A percentile compares a stretch with the other conserved stretches of the same genome.
These are phyloP conservation scores for Alternaria brassicicola DNA, from an alignment of 2,329 filamentous ascomycete species.

Conservation along the genomic window DNA sequence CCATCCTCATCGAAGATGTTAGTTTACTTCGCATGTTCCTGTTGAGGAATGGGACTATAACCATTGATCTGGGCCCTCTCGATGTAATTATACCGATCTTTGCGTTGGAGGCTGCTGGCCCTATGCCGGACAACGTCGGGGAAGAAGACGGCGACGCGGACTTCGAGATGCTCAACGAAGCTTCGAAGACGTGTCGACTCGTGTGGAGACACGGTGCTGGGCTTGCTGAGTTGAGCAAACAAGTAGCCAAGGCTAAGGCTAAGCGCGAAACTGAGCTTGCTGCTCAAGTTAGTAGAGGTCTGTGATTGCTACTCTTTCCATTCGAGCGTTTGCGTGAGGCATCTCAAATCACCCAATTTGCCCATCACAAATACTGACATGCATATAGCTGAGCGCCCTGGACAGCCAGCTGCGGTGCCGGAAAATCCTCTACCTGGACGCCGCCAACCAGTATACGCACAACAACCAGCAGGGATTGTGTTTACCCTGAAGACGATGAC, in stretches of 20 bases:
- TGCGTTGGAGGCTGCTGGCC: neutral
- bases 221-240: neutral
- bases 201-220: neutral
- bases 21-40: constrained; percentile 2
- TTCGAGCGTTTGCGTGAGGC: neutral
- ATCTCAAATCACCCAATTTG: neutral
- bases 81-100: neutral
- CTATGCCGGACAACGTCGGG: neutral
- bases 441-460: neutral
- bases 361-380: neutral
- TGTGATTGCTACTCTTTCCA: neutral
- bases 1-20: neutral
- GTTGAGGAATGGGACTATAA: neutral
- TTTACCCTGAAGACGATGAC: neutral
- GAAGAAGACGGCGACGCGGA: neutral
- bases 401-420: neutral
- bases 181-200: neutral
- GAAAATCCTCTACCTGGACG: neutral
- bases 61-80: neutral
- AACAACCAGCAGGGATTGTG: neutral
- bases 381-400: neutral
- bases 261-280: neutral
- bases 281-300: neutral
- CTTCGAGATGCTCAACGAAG: neutral
- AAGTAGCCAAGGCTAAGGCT: neutral